These are phyloP conservation scores for Calonectria pauciramosa DNA, from an alignment of 2,329 filamentous ascomycete genomes.

Conservation along the genomic window DNA sequence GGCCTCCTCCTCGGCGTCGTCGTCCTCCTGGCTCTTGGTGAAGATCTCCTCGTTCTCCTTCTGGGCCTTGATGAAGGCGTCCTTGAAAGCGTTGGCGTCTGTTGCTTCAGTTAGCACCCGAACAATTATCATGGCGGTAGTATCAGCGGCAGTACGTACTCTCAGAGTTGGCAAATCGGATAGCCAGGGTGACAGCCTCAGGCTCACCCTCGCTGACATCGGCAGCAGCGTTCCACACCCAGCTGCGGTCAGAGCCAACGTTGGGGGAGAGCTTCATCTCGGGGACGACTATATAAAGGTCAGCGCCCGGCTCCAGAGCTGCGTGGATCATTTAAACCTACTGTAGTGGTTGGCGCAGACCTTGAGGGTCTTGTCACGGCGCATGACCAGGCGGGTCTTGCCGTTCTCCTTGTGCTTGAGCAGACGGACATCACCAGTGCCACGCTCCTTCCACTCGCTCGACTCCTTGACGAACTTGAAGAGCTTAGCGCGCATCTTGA, in stretches of 20 bases:
- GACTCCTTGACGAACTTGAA: constrained; percentile 96
- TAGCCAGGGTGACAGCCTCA: constrained; percentile 94
- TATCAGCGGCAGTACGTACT: constrained; percentile 72
- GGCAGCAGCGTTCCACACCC: constrained; percentile 98
- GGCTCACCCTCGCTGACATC: constrained; percentile 99
- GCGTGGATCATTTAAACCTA: constrained; percentile 63
- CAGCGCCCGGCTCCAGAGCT: neutral
- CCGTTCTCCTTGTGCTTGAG: constrained; percentile 99
- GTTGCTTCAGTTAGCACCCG: constrained; percentile 32
- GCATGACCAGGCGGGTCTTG: constrained; percentile 98
- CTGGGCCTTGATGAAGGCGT: constrained; percentile 96
- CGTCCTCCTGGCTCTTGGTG: constrained; percentile 57
- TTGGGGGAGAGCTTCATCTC: constrained; percentile 99
- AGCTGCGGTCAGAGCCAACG: constrained; percentile 96
- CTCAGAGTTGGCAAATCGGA: constrained; percentile 97
- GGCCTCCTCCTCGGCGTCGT: constrained; percentile 41
- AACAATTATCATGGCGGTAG: neutral
- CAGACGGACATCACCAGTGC: constrained; percentile 94
- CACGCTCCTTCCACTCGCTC: constrained; percentile 99
- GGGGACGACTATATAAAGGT: constrained; percentile 78
- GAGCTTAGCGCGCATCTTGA: constrained; percentile 99
- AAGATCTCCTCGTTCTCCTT: constrained; percentile 95
- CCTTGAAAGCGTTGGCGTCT: constrained; percentile 99
- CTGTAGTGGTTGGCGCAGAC: constrained; percentile 99
- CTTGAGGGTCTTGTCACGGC: constrained; percentile 99